phyloP scores from a whole-genome alignment of 2,329 filamentous ascomycete genomes.

The Cladosporium austrohemisphaericum region DNA sequence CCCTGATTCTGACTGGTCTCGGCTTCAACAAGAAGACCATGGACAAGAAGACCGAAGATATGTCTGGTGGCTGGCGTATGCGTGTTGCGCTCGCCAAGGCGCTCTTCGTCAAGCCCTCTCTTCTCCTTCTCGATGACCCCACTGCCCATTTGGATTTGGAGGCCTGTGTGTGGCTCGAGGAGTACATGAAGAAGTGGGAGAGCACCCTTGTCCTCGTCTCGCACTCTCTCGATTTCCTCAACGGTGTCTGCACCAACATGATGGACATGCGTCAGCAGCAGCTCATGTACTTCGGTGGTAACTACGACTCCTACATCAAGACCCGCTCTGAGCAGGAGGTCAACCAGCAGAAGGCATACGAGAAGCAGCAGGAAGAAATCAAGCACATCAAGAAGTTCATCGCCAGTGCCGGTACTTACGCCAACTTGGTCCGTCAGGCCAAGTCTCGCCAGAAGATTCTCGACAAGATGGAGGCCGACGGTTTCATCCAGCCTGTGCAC shows the following conservation, averaged over 20 bases:
- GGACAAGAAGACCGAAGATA: constrained; percentile 99
- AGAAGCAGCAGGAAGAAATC: constrained; percentile 99
- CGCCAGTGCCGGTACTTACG: constrained; percentile 97
- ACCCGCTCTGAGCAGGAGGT: constrained; percentile 88
- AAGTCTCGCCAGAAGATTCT: constrained; percentile 99
- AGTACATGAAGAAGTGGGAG: constrained; percentile 99
- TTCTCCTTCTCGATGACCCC: constrained; percentile 94
- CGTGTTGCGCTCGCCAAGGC: constrained; percentile 96
- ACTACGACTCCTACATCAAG: constrained; percentile 97
- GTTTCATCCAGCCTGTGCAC: constrained; percentile 88
- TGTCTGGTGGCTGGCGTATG: constrained; percentile 99
- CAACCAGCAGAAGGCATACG: constrained; percentile 98
- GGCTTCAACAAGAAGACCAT: constrained; percentile 99
- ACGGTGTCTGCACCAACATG: constrained; percentile 98
- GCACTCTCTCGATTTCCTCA: constrained; percentile 98
- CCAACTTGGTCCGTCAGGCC: constrained; percentile 97
- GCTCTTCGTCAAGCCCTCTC: constrained; percentile 94
- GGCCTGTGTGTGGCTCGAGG: constrained; percentile 98
- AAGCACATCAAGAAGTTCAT: constrained; percentile 99
- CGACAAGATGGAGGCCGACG: constrained; percentile 99
- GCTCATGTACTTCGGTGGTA: constrained; percentile 97
- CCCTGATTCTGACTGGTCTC: constrained; percentile 94
- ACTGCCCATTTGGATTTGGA: constrained; percentile 99
- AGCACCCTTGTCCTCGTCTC: constrained; percentile 94
- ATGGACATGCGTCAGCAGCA: constrained; percentile 91